phyloP scores from a whole-genome alignment of 305 asterid species.

The Lippia alba region DNA sequence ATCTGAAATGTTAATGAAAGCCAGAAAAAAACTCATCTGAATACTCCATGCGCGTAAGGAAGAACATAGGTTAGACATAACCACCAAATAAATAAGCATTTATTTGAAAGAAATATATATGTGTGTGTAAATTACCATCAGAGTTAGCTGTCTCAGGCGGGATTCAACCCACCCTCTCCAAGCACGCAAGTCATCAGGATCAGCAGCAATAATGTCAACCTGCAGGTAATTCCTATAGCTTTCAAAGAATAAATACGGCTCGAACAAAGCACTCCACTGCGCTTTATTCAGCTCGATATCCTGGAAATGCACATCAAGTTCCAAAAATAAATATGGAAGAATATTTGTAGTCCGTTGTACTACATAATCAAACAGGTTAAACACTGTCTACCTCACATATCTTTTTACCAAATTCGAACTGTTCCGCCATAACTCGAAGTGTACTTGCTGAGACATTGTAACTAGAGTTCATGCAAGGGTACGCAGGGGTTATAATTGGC shows the following conservation, averaged over 20 bases:
- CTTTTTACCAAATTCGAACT: constrained; percentile 74
- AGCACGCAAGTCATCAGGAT: constrained; percentile 86
- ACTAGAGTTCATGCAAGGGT: constrained; percentile 99
- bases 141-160: constrained; percentile 87
- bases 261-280: constrained; percentile 79
- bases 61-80: not conserved
- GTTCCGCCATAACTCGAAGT: constrained; percentile 86
- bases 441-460: constrained; percentile 96
- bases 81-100: not conserved
- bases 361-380: constrained; percentile 31
- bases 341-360: constrained; percentile 8
- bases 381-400: constrained; percentile 74
- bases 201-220: constrained; percentile 82
- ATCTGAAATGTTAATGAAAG: constrained; percentile 62
- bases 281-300: constrained; percentile 86
- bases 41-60: not conserved
- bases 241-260: constrained; percentile 85
- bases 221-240: constrained; percentile 90
- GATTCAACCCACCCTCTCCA: constrained; percentile 99
- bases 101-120: constrained; percentile 22
- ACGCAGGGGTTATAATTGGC: constrained; percentile 99
- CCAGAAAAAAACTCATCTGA: constrained; percentile 24
- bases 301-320: constrained; percentile 51
- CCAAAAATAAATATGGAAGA: constrained; percentile 19
- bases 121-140: constrained; percentile 63